A percentile compares a stretch with the other conserved stretches of the same genome.
Evolutionary conservation across 2,329 filamentous ascomycete genomes (phyloP).

Genomic region (Lachnellula hyalina): DNA sequence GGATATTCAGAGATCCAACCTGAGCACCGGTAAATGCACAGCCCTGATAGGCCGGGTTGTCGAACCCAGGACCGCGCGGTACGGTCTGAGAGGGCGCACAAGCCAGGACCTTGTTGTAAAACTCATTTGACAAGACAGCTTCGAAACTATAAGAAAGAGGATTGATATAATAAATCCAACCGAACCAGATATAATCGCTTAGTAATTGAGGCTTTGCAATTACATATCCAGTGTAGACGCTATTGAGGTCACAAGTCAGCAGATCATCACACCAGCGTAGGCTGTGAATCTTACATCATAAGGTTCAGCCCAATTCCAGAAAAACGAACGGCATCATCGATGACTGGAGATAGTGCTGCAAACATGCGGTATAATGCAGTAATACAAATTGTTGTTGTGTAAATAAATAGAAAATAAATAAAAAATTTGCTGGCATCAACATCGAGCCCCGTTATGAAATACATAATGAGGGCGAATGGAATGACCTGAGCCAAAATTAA

Average conservation of each 20-base stretch:
- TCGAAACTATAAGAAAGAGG: conserved; percentile 56
- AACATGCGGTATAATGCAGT: conserved; percentile 65
- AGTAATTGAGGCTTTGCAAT: conserved; percentile 60
- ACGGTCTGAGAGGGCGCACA: conserved; percentile 54
- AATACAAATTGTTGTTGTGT: conserved; percentile 55
- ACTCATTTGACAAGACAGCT: conserved; percentile 58
- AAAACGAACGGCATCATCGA: conserved; percentile 62
- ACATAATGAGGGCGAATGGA: conserved; percentile 58
- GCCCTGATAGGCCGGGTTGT: conserved; percentile 53
- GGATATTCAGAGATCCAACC: conserved; percentile 44
- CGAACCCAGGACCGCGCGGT: conserved; percentile 48
- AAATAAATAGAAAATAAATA: conserved; percentile 61
- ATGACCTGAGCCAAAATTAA: conserved; percentile 53
- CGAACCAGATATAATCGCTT: conserved; percentile 58
- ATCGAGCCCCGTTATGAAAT: conserved; percentile 59
- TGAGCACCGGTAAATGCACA: conserved; percentile 56
- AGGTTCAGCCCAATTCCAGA: conserved; percentile 57
- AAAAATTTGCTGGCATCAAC: conserved; percentile 57
- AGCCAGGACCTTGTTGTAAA: conserved; percentile 48
- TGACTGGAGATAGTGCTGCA: conserved; percentile 56
- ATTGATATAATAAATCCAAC: conserved; percentile 47
- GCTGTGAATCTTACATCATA: conserved; percentile 36
- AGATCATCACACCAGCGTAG: neutral
- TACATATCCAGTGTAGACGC: conserved; percentile 61
- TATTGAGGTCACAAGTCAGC: conserved; percentile 2